Base-by-base conservation (phyloP, 1,284 basidiomycete species). In the Melampsora occidentalis region DNA sequence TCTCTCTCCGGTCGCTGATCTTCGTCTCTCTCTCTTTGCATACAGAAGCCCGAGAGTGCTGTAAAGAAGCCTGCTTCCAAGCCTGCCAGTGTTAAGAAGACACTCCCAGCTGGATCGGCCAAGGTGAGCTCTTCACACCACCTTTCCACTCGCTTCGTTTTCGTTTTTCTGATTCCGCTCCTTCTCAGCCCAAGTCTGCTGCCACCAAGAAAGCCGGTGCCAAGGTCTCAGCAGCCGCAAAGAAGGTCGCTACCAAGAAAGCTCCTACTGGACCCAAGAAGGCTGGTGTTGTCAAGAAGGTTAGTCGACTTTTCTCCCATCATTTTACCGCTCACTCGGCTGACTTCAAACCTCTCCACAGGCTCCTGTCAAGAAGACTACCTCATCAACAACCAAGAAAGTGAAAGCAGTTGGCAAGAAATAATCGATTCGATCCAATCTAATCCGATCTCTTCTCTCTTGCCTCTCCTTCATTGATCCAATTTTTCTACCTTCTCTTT, bases 341-440 rank as follows among this genome's bases (percentile, higher is more conserved):
- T 39, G 31, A 18, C 20, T 20, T 35, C 62, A 48, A n/a, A n/a
- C 28, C 16, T 61, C 18, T 20, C 25, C 51, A 25, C 59, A 71
- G 76, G 49, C 76, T 10, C 61, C 64, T 49, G 63, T 62, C 33
- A 77, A 77, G 76, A 77, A 77, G 63, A 66, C 76, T 61, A 70
- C 62, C 39, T 77, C 76, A 46, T 67, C 65, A 42, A 77, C 63
- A 69, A 71, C 61, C n/a, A 77, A 71, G 62, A 77, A 77, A 62
- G 76, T 66, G 12, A 69, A 69, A 71, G 63, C 76, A 18, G 48
- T 62, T n/a, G 76, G 35, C 5, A 71, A 66, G 49, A 69, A 76
- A 53, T 68, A 53, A 66, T 73, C 53, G 9, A 57, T 57, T n/a
- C n/a, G n/a, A n/a, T n/a, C n/a, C n/a, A n/a, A n/a, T n/a, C 53